Evolutionary conservation across 352 stramenopile genomes (phyloP).

Genomic region (Phytophthora multivora): DNA sequence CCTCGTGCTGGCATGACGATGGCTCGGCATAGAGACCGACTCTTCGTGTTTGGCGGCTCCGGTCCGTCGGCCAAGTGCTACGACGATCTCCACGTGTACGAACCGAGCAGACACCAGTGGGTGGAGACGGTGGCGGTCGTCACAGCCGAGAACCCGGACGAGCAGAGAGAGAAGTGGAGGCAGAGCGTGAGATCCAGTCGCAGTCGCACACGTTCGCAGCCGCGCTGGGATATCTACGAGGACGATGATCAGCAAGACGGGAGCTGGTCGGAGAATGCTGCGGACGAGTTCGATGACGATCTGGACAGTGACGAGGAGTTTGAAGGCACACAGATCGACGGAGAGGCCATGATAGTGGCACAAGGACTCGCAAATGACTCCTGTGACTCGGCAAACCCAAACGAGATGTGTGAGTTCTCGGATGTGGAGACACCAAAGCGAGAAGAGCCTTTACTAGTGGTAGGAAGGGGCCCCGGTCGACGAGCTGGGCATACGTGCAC

Average conservation of each 20-base stretch:
- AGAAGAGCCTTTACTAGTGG: constrained; percentile 80
- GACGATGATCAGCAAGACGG: constrained; percentile 48
- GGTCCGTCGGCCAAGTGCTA: constrained; percentile 95
- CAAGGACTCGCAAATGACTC: constrained; percentile 29
- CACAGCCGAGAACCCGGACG: constrained; percentile 14
- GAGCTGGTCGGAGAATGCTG: constrained; percentile 27
- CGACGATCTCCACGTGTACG: constrained; percentile 95
- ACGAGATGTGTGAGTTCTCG: constrained; percentile 56
- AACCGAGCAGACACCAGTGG: constrained; percentile 57
- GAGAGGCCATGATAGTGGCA: constrained; percentile 35
- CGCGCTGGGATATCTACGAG: constrained; percentile 45
- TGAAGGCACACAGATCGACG: constrained; percentile 47
- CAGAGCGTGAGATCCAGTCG: constrained; percentile 18
- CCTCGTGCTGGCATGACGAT: constrained; percentile 96
- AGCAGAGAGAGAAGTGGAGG: constrained; percentile 30
- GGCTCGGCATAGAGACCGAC: constrained; percentile 85
- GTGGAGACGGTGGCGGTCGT: constrained; percentile 57
- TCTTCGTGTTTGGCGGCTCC: constrained; percentile 96
- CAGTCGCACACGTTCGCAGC: constrained; percentile 18
- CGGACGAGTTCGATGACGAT: constrained; percentile 28
- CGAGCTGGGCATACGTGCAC: constrained; percentile 95
- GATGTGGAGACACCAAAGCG: constrained; percentile 29
- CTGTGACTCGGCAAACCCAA: constrained; percentile 60
- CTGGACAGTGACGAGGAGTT: constrained; percentile 35
- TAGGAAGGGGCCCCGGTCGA: constrained; percentile 85